Conservation (phyloP, 495 filamentous ascomycete species). For the Penicillium angulare region DNA sequence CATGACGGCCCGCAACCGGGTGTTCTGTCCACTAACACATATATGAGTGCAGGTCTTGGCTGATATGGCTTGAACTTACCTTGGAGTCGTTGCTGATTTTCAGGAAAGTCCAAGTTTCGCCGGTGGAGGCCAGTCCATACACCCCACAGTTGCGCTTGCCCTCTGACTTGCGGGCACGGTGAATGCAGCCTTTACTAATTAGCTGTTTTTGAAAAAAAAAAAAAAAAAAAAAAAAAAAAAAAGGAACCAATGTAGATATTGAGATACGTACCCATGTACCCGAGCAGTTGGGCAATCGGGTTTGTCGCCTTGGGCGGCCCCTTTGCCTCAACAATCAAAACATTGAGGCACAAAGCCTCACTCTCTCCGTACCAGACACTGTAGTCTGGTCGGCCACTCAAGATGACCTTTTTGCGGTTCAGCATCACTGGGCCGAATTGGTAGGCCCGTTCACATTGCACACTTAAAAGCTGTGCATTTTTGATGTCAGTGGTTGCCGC, state of each 20-base stretch:
- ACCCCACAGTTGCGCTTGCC: background rate
- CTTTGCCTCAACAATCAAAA: background rate
- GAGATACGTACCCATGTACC: background rate
- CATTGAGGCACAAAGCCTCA: background rate
- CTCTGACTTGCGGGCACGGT: background rate
- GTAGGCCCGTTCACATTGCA: background rate
- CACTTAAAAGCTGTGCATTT: background rate
- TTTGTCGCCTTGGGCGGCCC: background rate
- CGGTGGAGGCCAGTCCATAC: background rate
- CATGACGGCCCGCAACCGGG: background rate
- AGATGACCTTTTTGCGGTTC: background rate
- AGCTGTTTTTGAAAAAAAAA: background rate
- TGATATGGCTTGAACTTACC: background rate
- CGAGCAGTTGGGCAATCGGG: background rate
- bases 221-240: background rate
- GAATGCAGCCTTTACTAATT: background rate
- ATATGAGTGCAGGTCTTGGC: background rate
- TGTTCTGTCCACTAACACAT: background rate
- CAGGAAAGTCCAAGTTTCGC: background rate
- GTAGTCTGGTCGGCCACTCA: background rate
- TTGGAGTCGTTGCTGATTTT: background rate
- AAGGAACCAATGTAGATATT: background rate
- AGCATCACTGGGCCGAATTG: background rate
- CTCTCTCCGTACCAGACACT: background rate
- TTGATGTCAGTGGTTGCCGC: background rate